Conservation (phyloP, 2,329 filamentous ascomycete species). For the Fusarium sp. region DNA sequence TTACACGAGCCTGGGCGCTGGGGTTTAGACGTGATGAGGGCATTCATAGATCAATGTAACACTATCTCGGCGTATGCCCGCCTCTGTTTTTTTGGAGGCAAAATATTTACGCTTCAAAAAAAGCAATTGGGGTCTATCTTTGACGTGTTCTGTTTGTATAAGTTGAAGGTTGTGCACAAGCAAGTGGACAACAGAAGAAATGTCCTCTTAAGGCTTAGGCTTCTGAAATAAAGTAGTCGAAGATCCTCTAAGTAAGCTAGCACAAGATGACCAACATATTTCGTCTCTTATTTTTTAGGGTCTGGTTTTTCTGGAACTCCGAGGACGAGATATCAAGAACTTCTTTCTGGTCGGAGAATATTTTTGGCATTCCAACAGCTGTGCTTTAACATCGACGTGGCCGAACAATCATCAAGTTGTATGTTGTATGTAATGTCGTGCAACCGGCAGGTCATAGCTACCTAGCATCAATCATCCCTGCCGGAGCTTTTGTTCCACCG, state of each 20-base stretch:
- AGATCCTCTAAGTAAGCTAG: neutral
- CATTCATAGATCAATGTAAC: conserved; percentile 46
- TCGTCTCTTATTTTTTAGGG: neutral
- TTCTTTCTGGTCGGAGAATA: no score
- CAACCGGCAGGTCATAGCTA: neutral
- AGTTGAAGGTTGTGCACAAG: neutral
- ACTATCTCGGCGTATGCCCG: conserved; percentile 33
- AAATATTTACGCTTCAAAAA: neutral
- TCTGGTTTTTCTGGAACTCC: neutral
- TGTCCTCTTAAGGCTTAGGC: neutral
- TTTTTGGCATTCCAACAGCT: neutral
- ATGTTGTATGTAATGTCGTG: neutral
- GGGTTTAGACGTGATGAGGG: conserved; percentile 35
- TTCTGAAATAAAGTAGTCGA: neutral
- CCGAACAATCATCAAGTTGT: neutral
- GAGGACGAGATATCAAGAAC: neutral
- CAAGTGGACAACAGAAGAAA: neutral
- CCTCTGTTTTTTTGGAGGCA: conserved; percentile 1
- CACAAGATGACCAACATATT: neutral
- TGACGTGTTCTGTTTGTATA: neutral
- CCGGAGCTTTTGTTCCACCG: conserved; percentile 40
- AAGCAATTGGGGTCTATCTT: neutral
- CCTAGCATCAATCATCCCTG: neutral
- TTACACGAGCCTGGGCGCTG: conserved; percentile 25
- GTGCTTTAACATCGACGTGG: neutral